These are phyloP conservation scores for Aspergillus heteromorphus DNA, from an alignment of 495 filamentous ascomycete genomes.

Conservation along the genomic window DNA sequence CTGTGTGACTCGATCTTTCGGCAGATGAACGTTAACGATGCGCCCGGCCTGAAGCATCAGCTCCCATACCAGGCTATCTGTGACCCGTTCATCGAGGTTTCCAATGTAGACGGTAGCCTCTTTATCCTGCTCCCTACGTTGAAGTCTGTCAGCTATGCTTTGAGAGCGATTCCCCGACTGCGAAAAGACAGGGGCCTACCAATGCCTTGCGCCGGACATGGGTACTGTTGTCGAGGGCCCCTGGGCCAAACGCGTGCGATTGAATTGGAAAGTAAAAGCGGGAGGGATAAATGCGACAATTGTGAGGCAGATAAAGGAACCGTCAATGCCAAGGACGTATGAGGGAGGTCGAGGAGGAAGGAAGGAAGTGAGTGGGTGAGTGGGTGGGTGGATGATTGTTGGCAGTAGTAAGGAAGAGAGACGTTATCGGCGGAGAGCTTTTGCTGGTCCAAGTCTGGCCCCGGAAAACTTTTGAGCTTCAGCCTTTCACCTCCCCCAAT, in stretches of 20 bases:
- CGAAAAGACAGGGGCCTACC: constrained; percentile 43
- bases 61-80: constrained; percentile 89
- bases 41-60: constrained; percentile 96
- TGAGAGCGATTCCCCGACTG: neutral
- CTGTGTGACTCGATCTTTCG: constrained; percentile 95
- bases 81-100: constrained; percentile 94
- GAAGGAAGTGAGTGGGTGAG: neutral
- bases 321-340: neutral
- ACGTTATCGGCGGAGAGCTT: constrained; percentile 12
- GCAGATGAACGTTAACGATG: constrained; percentile 94
- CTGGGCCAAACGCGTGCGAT: neutral
- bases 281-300: too few relatives aligned
- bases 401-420: too few relatives aligned
- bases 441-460: constrained; percentile 11
- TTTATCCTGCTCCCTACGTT: constrained; percentile 90
- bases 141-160: neutral
- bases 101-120: constrained; percentile 98
- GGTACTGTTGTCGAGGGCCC: constrained; percentile 3
- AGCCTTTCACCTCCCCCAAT: constrained; percentile 12
- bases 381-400: neutral
- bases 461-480: constrained; percentile 34
- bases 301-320: too few relatives aligned
- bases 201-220: constrained; percentile 77
- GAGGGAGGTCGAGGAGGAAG: neutral
- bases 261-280: neutral